Conservation (phyloP, 805 yeast species). For the Candida berthetii region DNA sequence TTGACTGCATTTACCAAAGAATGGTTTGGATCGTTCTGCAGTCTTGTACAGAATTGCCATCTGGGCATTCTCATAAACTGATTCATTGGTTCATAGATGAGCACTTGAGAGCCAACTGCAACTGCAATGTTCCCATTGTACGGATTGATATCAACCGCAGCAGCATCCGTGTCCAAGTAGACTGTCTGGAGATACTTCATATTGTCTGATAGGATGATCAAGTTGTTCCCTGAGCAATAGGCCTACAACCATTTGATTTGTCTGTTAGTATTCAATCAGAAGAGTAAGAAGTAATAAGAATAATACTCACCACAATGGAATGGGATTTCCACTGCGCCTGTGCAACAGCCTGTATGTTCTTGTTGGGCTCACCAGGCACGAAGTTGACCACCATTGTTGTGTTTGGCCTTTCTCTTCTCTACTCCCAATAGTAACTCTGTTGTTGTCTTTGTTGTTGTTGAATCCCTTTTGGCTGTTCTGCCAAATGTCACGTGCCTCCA, state of each 20-base stretch:
- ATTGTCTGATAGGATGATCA: slow-evolving; percentile 56
- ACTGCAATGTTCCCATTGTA: slow-evolving; percentile 58
- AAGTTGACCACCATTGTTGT: slow-evolving; percentile 55
- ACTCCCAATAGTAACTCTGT: no score
- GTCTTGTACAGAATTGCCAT: slow-evolving; percentile 36
- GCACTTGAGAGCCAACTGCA: slow-evolving; percentile 35
- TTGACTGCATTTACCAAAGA: slow-evolving; percentile 35
- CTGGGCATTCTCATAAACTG: slow-evolving; percentile 31
- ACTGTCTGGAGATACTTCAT: slow-evolving; percentile 66
- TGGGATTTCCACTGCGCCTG: slow-evolving; percentile 63
- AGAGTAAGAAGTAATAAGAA: no score
- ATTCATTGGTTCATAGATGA: slow-evolving; percentile 51
- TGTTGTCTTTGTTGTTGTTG: no score
- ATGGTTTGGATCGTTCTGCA: slow-evolving; percentile 21
- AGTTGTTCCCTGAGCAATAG: slow-evolving; percentile 85
- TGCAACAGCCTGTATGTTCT: slow-evolving; percentile 44
- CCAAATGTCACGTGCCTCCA: no score
- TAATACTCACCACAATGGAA: slow-evolving; percentile 37
- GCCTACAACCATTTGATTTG: slow-evolving; percentile 30
- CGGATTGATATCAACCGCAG: slow-evolving; percentile 57
- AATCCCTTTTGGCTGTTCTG: no score
- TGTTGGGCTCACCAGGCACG: slow-evolving; percentile 83
- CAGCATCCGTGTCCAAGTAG: slow-evolving; percentile 61
- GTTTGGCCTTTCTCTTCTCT: neutral
- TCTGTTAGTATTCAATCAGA: no score